Evolutionary conservation across 139 green algal genomes (phyloP), one percentile per base, ranked within the genome.

Genomic region (Chlorella sp.): DNA sequence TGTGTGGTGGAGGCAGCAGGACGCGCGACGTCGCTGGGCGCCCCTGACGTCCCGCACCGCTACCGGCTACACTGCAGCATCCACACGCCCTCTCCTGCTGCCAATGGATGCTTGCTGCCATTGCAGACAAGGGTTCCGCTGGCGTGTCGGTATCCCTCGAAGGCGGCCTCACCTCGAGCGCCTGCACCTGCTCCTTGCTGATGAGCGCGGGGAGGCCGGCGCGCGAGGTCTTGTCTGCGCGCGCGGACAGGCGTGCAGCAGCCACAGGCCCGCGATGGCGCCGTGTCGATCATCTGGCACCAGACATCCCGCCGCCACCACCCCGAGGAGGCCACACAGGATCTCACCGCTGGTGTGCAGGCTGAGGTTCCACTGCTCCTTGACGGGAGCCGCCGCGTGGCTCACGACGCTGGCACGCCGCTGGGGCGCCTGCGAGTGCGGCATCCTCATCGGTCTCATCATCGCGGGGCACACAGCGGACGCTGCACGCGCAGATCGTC

Each of bases 151-250:
- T n/a, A n/a, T n/a, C n/a, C n/a, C n/a, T n/a, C n/a, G n/a, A n/a
- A n/a, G n/a, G n/a, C n/a, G n/a, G n/a, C n/a, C 81, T 49, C 67
- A 91, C 88, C 87, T 94, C 87, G 23, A 93, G 79, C 3, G 72
- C 35, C n/a, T 76, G 70, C 4, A 93, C 84, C 20, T 86, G 59
- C 78, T 93, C 87, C 34, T 84, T 77, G 70, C 73, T 83, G 66
- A 93, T 90, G 32, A 92, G 74, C 61, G 60, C 31, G 0, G 83
- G 83, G 67, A 88, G 83, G 64, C 55, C 74, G 27, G 36, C 27
- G 31, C 75, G 73, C 30, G 73, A 42, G 30, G 67, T 74, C 20
- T 74, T 61, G 17, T 61, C 31, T 72, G 68, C 80, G 77, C 67
- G 49, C 24, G 30, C n/a, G 30, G 30, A 62, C 1, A 32, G 35